Evolutionary conservation across 768 basidiomycete species (phyloP).

Genomic region (Hemileccinum rubropunctum): DNA sequence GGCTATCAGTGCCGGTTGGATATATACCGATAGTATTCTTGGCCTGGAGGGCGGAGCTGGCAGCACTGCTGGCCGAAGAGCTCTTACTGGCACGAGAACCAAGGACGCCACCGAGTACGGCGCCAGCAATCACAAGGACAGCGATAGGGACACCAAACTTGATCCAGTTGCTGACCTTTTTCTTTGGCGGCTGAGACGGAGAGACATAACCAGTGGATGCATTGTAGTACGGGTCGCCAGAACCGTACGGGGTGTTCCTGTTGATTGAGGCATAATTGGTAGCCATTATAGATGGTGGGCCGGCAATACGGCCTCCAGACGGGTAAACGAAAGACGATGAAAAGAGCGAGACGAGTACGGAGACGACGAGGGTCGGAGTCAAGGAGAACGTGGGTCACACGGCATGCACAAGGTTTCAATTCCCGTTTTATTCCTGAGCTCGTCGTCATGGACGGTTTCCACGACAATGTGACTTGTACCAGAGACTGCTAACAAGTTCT

Average conservation of each 20-base stretch:
- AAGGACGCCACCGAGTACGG: conserved; percentile 76
- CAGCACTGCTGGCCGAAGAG: conserved; percentile 29
- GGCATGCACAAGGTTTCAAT: not conserved
- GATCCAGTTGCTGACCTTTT: conserved; percentile 64
- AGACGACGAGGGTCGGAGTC: conserved; percentile 4
- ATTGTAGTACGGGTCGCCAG: conserved; percentile 67
- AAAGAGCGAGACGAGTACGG: conserved; percentile 10
- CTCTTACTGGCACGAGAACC: conserved; percentile 57
- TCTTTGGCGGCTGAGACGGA: conserved; percentile 47
- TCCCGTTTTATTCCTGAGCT: not conserved
- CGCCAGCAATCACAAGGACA: conserved; percentile 61
- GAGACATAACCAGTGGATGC: conserved; percentile 70
- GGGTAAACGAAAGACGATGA: conserved; percentile 22
- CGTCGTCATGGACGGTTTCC: not conserved
- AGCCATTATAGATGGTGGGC: conserved; percentile 35
- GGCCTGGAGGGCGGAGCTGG: conserved; percentile 54
- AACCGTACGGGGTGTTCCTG: conserved; percentile 45
- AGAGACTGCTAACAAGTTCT: too few relatives aligned
- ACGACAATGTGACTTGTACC: not conserved
- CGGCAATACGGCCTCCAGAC: conserved; percentile 10
- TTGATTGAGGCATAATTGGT: conserved; percentile 37
- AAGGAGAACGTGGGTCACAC: not conserved
- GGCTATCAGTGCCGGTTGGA: conserved; percentile 75
- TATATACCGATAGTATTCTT: conserved; percentile 65
- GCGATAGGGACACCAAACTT: conserved; percentile 70